A percentile compares a stretch with the other conserved stretches of the same genome.
Conservation (phyloP, 2,329 filamentous ascomycete species). For the Xylariaceae sp. region DNA sequence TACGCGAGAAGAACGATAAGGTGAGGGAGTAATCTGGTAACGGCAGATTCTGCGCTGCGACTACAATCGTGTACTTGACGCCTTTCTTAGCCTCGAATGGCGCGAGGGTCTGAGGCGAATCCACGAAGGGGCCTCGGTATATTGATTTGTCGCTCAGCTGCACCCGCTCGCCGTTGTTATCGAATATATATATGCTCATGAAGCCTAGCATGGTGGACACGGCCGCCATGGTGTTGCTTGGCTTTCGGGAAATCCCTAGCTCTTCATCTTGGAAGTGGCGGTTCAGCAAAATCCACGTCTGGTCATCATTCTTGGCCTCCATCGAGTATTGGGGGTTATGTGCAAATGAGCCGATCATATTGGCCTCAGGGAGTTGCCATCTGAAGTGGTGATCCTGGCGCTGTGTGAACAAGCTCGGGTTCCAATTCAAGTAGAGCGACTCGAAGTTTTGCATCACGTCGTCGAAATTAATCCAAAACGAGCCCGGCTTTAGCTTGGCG, state of each 20-base stretch:
- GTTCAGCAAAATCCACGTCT: conserved; percentile 79
- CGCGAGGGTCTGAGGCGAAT: conserved; percentile 87
- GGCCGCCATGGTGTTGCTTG: conserved; percentile 37
- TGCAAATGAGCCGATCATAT: conserved; percentile 52
- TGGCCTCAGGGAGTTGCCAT: conserved; percentile 60
- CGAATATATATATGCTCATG: conserved; percentile 82
- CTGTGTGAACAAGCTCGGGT: conserved; percentile 73
- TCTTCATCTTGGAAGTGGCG: conserved; percentile 77
- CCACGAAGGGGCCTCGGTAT: conserved; percentile 80
- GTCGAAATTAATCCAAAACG: conserved; percentile 89
- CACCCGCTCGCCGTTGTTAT: conserved; percentile 65
- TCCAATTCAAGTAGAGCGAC: conserved; percentile 97
- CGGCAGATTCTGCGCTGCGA: conserved; percentile 75
- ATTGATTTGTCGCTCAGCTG: conserved; percentile 68
- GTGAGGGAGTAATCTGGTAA: conserved; percentile 77
- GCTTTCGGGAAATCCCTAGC: conserved; percentile 50
- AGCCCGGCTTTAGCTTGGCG: conserved; percentile 55
- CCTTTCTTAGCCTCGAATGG: conserved; percentile 56
- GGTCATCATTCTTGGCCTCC: conserved; percentile 52
- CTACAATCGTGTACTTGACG: conserved; percentile 55
- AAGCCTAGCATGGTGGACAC: conserved; percentile 63
- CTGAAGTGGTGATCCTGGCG: conserved; percentile 87
- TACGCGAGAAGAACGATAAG: conserved; percentile 72
- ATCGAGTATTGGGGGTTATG: conserved; percentile 71
- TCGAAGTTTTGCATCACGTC: conserved; percentile 89